Evolutionary conservation across 2,329 filamentous ascomycete species (phyloP).

Genomic region (Colletotrichum lupini): DNA sequence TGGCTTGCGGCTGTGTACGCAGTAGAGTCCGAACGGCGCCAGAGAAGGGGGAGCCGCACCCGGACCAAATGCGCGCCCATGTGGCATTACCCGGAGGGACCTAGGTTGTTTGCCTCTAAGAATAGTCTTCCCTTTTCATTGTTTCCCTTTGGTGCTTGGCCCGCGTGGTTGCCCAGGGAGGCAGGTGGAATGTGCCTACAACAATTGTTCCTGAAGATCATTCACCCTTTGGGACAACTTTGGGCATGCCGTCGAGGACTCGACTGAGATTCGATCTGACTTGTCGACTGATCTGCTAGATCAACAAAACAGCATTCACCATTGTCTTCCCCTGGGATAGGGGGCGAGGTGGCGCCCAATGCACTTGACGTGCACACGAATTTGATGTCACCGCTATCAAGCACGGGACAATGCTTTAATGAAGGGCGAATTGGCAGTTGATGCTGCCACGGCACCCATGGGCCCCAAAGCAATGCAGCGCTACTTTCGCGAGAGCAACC

Average conservation of each 20-base stretch:
- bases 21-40: neutral
- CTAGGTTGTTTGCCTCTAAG: conserved; percentile 2
- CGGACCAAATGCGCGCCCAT: conserved; percentile 13
- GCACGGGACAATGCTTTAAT: neutral
- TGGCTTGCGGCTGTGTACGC: conserved; percentile 1
- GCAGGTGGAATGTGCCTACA: neutral
- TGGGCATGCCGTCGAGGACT: neutral
- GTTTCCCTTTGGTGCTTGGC: neutral
- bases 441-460: neutral
- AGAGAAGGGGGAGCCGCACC: neutral
- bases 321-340: neutral
- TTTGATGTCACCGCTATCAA: neutral
- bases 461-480: too few species aligned
- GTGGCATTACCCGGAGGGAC: neutral
- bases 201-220: conserved; percentile 9
- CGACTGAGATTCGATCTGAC: neutral
- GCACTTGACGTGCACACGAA: neutral
- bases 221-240: neutral
- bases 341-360: neutral
- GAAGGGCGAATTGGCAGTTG: neutral
- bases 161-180: neutral
- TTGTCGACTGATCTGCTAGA: neutral
- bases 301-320: neutral
- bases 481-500: too few species aligned
- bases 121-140: conserved; percentile 7